Percentiles rank a stretch among this genome's conserved stretches.
Evolutionary conservation across 2,329 filamentous ascomycete genomes (phyloP).

Genomic region (Colletotrichum truncatum): DNA sequence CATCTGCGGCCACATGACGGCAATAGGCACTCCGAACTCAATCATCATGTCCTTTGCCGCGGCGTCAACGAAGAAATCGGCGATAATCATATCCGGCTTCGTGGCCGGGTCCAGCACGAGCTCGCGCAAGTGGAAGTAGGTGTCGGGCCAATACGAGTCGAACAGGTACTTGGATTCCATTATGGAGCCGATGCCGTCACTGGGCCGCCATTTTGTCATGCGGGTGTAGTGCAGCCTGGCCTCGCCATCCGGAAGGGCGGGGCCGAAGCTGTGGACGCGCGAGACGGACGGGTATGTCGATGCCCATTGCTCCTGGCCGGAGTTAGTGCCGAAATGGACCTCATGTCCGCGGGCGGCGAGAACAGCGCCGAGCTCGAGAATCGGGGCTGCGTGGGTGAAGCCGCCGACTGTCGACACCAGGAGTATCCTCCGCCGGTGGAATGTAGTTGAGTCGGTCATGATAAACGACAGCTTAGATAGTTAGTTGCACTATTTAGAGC

Average conservation of each 20-base stretch:
- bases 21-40: constrained; percentile 47
- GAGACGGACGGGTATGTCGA: constrained; percentile 41
- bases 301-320: constrained; percentile 46
- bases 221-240: constrained; percentile 3
- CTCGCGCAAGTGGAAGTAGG: constrained; percentile 37
- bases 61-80: constrained; percentile 52
- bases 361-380: constrained; percentile 45
- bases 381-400: constrained; percentile 46
- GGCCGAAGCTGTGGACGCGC: constrained; percentile 42
- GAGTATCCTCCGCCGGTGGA: constrained; percentile 35
- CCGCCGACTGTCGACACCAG: constrained; percentile 46
- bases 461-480: neutral
- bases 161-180: constrained; percentile 47
- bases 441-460: neutral
- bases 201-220: constrained; percentile 1
- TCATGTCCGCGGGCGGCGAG: constrained; percentile 38
- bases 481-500: too few species aligned
- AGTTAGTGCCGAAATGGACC: constrained; percentile 48
- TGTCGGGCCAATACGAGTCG: constrained; percentile 45
- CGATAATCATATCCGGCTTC: constrained; percentile 49
- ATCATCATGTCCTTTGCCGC: constrained; percentile 49
- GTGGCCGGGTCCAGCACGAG: constrained; percentile 32
- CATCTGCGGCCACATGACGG: constrained; percentile 52
- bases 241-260: constrained; percentile 19
- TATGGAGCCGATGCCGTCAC: constrained; percentile 23